Base-by-base conservation (phyloP, 768 basidiomycete species). In the Crepidotus variabilis region DNA sequence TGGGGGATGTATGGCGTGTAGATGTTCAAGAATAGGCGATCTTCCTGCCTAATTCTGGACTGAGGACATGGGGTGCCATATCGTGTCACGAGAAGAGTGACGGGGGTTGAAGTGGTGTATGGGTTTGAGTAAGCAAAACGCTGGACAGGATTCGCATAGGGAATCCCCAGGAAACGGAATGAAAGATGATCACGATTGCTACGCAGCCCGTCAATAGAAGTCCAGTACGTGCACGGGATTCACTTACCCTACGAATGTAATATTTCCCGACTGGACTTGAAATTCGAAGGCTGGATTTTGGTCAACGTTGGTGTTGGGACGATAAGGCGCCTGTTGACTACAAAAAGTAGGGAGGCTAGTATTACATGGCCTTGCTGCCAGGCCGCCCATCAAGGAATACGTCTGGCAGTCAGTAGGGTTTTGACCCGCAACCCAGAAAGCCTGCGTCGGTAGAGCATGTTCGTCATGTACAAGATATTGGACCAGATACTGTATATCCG, bases 141-240 rank as follows among this genome's bases (percentile, higher is more conserved):
- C 46, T 72, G 54, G 9, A 75, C 72, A 1, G 74, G 73, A 55
- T 78, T 66, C 3, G 79, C 78, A 57, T 77, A 82, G 0, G 76
- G 80, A 43, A 83, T 77, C 10, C 81, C 80, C 11, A 79, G 64
- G 71, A 83, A 82, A 18, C 76, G 71, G 69, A 83, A 81, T 1
- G 77, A 77, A 0, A 75, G 64, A 35, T 75, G 73, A 59, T 81
- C 79, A 18, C 79, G 78, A 36, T 71, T 76, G 0, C 77, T 79
- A 47, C n/a, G 8, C 28, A 28, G 28, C 28, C 28, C 8, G 28
- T 28, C 3, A 28, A 8, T 28, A 28, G 28, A 28, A 8, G 8
- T 3, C 3, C 28, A 28, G 28, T 3, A 8, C 4, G 28, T 28
- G 28, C 28, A 47, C n/a, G 13, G 5, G 11, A 3, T 43, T 5